phyloP scores from a whole-genome alignment of 805 yeast genomes.

The Saturnispora halmiae region DNA sequence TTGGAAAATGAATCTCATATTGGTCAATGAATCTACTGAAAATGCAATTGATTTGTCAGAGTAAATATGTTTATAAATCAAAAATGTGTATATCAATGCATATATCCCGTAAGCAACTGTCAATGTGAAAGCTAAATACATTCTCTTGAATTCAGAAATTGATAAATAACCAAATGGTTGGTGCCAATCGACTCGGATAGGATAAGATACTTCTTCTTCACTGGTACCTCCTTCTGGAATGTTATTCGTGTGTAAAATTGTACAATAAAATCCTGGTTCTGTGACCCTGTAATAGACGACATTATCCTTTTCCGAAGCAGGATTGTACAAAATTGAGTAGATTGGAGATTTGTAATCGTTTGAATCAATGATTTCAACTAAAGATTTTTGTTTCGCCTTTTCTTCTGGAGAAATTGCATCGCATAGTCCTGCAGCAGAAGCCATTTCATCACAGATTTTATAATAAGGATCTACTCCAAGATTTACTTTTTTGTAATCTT shows the following conservation, averaged over 20 bases:
- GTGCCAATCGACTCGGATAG: conserved; percentile 20
- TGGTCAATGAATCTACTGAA: conserved; percentile 14
- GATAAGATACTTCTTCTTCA: conserved; percentile 2
- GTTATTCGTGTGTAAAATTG: conserved; percentile 17
- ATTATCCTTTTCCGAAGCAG: not conserved
- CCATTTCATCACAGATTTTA: conserved; percentile 28
- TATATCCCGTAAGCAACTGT: conserved; percentile 17
- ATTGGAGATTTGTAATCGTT: conserved; percentile 15
- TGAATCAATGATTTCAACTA: conserved; percentile 18
- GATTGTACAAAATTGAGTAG: not conserved
- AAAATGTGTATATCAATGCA: conserved; percentile 13
- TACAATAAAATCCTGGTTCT: conserved; percentile 23
- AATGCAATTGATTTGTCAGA: conserved; percentile 18
- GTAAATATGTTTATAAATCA: conserved; percentile 14
- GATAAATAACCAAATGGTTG: conserved; percentile 26
- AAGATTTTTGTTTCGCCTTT: conserved; percentile 8
- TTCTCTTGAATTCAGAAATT: conserved; percentile 23
- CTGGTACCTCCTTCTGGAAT: too few species aligned
- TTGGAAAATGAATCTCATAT: conserved; percentile 21
- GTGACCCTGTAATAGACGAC: not conserved
- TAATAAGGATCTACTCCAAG: conserved; percentile 20
- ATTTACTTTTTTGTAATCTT: conserved; percentile 20
- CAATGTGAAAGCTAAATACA: conserved; percentile 21
- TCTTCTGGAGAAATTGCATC: conserved; percentile 16
- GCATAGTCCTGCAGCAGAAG: conserved; percentile 19